Evolutionary conservation across 345 rosid species (phyloP).

Genomic region (Pugionium cornutum): DNA sequence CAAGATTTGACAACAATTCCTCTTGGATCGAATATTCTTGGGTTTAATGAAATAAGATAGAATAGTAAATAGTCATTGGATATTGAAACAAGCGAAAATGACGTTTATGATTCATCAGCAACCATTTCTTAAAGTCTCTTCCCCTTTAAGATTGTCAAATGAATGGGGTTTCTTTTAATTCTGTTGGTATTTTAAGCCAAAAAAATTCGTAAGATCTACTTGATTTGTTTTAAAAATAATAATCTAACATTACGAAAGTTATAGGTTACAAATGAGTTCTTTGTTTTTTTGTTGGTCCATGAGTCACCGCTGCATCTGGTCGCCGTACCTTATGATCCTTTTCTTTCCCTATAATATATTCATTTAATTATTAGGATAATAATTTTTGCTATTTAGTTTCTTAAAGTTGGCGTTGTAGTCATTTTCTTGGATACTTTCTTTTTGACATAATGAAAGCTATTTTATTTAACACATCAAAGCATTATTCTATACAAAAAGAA

Average conservation of each 20-base stretch:
- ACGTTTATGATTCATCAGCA: slow-evolving; percentile 29
- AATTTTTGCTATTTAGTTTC: not conserved
- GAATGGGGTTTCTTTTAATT: not conserved
- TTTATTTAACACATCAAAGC: slow-evolving; percentile 6
- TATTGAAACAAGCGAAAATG: slow-evolving; percentile 19
- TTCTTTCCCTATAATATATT: slow-evolving; percentile 17
- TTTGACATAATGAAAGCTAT: slow-evolving; percentile 11
- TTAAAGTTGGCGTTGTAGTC: not conserved
- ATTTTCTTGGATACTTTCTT: slow-evolving; percentile 6
- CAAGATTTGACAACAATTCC: slow-evolving; percentile 5
- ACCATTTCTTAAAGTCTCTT: slow-evolving; percentile 8
- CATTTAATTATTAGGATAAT: not conserved
- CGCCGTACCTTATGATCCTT: slow-evolving; percentile 35
- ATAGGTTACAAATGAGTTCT: not conserved
- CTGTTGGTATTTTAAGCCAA: slow-evolving; percentile 1
- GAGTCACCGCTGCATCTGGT: slow-evolving; percentile 38
- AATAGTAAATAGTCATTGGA: slow-evolving; percentile 8
- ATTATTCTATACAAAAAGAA: slow-evolving; percentile 23
- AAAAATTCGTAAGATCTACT: not conserved
- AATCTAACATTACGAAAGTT: slow-evolving; percentile 15
- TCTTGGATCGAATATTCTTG: slow-evolving; percentile 26
- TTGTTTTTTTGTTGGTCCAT: slow-evolving; percentile 35
- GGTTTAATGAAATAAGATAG: slow-evolving; percentile 5
- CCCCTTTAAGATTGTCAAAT: not conserved
- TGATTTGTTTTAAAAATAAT: not conserved